Base-by-base conservation (phyloP, 1,284 basidiomycete genomes). In the Leccinum ponderosum region DNA sequence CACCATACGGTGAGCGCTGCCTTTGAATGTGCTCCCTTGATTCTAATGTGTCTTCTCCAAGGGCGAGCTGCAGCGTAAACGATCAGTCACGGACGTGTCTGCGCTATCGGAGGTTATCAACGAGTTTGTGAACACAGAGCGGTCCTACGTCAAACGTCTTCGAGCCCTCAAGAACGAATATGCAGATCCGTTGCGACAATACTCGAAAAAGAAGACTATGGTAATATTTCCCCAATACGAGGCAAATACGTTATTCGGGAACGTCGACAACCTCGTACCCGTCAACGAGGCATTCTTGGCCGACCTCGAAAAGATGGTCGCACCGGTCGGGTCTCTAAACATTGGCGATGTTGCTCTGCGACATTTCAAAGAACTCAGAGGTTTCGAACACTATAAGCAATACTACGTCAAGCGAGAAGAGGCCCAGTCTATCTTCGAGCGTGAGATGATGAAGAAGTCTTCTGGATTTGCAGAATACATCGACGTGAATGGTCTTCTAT, bases 391-490 rank as follows among this genome's bases (percentile, higher is more conserved):
- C 66, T 98, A 98, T 75, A 90, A 87, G 66, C 88, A 91, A 64
- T 98, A 95, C 76, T 94, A 97, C 67, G 84, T 87, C 67, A 95
- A 96, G 72, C 88, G 95, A 62, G 96, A 97, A 77, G 94, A 97
- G 71, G 95, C 95, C 0, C 95, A 97, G 73, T 78, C 82, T 55
- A 94, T 95, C 54, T 94, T 97, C 70, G 90, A 94, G 72, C 86
- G 87, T 42, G 90, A 97, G 75, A 81, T 90, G 69, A 86, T 86
- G 64, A 91, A 89, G 78, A 89, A 87, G 65, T 85, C 85, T 7
- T 87, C 86, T 47, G 83, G 85, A 48, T 97, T 97, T 73, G 83
- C 85, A 12, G 87, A 86, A 52, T 98, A 89, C 70, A 89, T 95
- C 58, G 94, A 96, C 65, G 94, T 95, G 73, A 70, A 87, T 79